Evolutionary conservation across 371 early-diverging fungal species (phyloP), one percentile per base, ranked within the genome.

Genomic region (Zychaea mexicana): DNA sequence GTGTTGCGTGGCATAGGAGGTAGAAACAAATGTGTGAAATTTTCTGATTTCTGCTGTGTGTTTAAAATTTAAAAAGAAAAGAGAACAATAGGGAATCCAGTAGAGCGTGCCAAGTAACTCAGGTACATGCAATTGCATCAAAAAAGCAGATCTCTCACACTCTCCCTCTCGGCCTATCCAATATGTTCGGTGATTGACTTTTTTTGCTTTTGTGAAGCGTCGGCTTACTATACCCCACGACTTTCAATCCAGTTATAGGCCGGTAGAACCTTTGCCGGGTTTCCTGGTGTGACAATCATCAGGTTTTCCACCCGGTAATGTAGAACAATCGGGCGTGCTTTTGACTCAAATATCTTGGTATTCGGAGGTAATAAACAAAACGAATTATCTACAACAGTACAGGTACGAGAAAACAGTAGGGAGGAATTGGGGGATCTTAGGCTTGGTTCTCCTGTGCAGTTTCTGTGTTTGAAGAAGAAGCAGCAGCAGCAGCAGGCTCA

Each of bases 1-100:
- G 27, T 58, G 19, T 58, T 58, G 17, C 59, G 42, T 27, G 59
- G 59, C 59, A 58, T 58, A 24, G n/a, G 24, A 22, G 28, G 30
- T 22, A 57, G 38, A 32, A 36, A 30, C n/a, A 54, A 33, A 32
- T 4, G 31, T 8, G n/a, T 9, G 7, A 54, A 54, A 13, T 54
- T 54, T 49, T 49, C 49, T 49, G 26, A 49, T 22, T 49, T 49
- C 49, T 49, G 49, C 15, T 36, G 7, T 36, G 38, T 15, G 7
- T 36, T 36, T 36, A 15, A 36, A 36, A 36, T 36, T 49, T 7
- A 19, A 32, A 54, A 54, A 54, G 12, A 54, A 33, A 54, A 54
- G 3, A 54, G 17, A 30, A 21, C 13, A 52, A 13, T 21, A 9
- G n/a, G 49, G 49, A n/a, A 24, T 49, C n/a, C 49, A 24, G 0